A percentile compares a stretch with the other conserved stretches of the same genome.
These are phyloP conservation scores for Diaporthe caulivora DNA, from an alignment of 2,329 filamentous ascomycete species.

Conservation along the genomic window DNA sequence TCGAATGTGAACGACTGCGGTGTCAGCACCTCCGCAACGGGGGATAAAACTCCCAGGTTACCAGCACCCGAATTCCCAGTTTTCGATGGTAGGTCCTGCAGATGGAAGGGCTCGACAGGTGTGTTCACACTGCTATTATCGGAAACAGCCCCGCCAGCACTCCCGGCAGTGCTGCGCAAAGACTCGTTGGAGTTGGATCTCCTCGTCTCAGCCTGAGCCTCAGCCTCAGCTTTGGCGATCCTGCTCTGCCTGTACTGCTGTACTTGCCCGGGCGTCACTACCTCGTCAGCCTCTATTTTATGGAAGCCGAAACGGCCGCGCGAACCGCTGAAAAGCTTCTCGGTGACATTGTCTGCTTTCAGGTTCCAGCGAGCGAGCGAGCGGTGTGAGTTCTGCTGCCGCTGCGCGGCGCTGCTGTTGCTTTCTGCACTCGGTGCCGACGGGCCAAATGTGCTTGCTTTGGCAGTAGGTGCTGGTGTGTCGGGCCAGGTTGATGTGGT, in stretches of 20 bases:
- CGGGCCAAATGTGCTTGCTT: slow-evolving; percentile 28
- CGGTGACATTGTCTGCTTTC: slow-evolving; percentile 66
- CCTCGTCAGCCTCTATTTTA: slow-evolving; percentile 69
- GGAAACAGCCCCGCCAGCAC: slow-evolving; percentile 24
- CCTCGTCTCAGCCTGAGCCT: slow-evolving; percentile 42
- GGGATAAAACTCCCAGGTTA: slow-evolving; percentile 46
- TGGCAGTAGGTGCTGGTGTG: slow-evolving; percentile 19
- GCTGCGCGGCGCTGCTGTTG: not conserved
- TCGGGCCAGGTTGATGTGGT: slow-evolving; percentile 24
- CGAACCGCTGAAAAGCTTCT: slow-evolving; percentile 63
- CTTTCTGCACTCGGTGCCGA: slow-evolving; percentile 5
- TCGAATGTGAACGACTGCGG: slow-evolving; percentile 42
- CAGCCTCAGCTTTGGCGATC: slow-evolving; percentile 48
- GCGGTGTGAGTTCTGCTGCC: slow-evolving; percentile 35
- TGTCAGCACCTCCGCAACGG: slow-evolving; percentile 46
- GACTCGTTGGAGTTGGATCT: slow-evolving; percentile 47
- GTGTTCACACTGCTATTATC: slow-evolving; percentile 46
- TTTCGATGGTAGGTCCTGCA: slow-evolving; percentile 59
- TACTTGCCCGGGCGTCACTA: slow-evolving; percentile 66
- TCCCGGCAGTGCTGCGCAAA: slow-evolving; percentile 48
- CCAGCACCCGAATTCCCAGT: slow-evolving; percentile 55
- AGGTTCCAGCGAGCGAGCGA: slow-evolving; percentile 62
- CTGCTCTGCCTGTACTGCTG: slow-evolving; percentile 59
- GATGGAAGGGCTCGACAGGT: slow-evolving; percentile 62
- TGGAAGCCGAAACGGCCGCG: slow-evolving; percentile 46